A percentile compares a stretch with the other conserved stretches of the same genome.
These are phyloP conservation scores for Chlorella vulgaris DNA, from an alignment of 139 green algal genomes.

Conservation along the genomic window DNA sequence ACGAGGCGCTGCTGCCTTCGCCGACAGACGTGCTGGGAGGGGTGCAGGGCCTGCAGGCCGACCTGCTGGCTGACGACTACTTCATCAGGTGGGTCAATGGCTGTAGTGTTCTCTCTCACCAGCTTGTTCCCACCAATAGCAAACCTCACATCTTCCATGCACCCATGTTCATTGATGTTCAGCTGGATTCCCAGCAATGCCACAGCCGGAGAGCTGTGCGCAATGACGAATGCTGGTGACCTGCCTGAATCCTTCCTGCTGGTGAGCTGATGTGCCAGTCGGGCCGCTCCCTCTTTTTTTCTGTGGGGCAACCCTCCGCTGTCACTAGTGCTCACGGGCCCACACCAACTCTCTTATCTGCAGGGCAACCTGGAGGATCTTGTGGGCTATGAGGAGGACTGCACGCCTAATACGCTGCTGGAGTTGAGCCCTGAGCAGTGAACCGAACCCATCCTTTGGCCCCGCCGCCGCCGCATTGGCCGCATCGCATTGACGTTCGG, in stretches of 20 bases:
- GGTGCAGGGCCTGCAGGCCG: not conserved
- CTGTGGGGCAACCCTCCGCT: too few relatives aligned
- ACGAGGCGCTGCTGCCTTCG: not conserved
- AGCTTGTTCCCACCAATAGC: not conserved
- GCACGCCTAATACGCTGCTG: not conserved
- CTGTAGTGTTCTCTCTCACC: not conserved
- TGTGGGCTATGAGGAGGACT: slow-evolving; percentile 19
- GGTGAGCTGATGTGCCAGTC: not conserved
- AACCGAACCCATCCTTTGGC: too few relatives aligned
- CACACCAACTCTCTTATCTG: not conserved
- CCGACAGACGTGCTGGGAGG: not conserved
- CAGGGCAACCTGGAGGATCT: slow-evolving; percentile 22
- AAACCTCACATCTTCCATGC: too few relatives aligned
- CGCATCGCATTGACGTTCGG: too few relatives aligned
- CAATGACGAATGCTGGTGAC: slow-evolving; percentile 11
- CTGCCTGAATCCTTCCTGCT: slow-evolving; percentile 26
- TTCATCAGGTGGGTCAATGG: not conserved
- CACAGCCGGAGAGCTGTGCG: not conserved
- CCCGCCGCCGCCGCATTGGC: too few relatives aligned
- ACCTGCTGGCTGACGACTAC: not conserved
- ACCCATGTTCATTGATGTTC: too few relatives aligned
- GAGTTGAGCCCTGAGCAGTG: not conserved
- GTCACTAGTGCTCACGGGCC: too few relatives aligned
- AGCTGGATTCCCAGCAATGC: slow-evolving; percentile 14
- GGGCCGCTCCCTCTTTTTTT: too few relatives aligned